Conservation (phyloP, 225 moss, liverwort and hornwort genomes). For the Neckera pumila region DNA sequence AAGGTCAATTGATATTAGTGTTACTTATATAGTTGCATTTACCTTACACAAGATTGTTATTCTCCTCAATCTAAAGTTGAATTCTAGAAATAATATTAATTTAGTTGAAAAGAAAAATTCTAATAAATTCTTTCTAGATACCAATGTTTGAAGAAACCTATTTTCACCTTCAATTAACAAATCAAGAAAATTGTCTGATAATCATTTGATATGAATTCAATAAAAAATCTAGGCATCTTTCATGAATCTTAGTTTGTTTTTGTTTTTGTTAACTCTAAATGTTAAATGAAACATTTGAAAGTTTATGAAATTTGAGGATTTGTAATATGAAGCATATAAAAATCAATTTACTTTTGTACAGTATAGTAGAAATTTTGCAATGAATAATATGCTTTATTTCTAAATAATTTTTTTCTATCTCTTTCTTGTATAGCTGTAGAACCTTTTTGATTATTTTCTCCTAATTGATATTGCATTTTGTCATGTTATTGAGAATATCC, state of each 20-base stretch:
- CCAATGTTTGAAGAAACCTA: background rate
- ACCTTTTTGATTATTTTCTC: background rate
- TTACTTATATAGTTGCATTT: background rate
- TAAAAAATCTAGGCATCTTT: background rate
- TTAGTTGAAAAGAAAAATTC: rapidly evolving
- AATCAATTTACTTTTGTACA: no score
- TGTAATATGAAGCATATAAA: background rate
- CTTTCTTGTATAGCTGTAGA: no score
- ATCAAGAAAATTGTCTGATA: background rate
- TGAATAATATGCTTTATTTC: background rate
- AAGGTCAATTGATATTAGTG: background rate
- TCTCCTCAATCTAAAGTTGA: rapidly evolving
- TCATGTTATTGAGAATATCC: background rate
- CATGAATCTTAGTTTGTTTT: no score
- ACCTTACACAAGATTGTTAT: no score
- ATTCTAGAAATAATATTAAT: background rate
- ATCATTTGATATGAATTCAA: background rate
- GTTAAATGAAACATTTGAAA: background rate
- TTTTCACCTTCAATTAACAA: background rate
- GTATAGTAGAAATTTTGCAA: background rate
- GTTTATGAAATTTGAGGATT: background rate
- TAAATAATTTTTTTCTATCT: background rate
- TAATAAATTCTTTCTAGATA: no score
- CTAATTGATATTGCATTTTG: background rate
- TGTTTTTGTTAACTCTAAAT: background rate